Percentiles rank a stretch among this genome's conserved stretches.
These are phyloP conservation scores for Fusarium humuli DNA, from an alignment of 2,329 filamentous ascomycete species.

Conservation along the genomic window DNA sequence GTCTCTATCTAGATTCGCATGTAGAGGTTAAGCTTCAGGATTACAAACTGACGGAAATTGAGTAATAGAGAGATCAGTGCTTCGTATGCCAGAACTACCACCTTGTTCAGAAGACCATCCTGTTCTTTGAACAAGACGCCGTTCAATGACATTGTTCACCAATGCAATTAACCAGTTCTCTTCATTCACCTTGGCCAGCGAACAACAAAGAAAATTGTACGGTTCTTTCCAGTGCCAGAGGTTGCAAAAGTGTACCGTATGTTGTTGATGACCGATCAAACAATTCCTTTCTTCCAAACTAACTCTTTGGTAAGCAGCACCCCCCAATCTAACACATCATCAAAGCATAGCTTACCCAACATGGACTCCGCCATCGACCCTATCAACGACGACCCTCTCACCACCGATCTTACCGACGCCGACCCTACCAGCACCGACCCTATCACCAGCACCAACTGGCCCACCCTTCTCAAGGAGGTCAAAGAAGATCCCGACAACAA, in stretches of 20 bases:
- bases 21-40: not conserved
- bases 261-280: not conserved
- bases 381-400: not conserved
- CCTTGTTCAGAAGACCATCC: not conserved
- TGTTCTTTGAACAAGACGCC: not conserved
- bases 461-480: not conserved
- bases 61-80: too few species aligned
- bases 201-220: not conserved
- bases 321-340: not conserved
- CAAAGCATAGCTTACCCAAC: not conserved
- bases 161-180: not conserved
- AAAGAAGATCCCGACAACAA: not conserved
- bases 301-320: not conserved
- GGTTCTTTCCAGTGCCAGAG: not conserved
- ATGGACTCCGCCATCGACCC: not conserved
- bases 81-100: not conserved
- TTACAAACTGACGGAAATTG: not conserved
- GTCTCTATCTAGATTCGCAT: not conserved
- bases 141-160: not conserved
- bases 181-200: not conserved
- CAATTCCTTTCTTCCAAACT: not conserved
- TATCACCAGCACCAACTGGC: not conserved
- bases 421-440: not conserved
- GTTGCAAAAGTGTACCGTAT: accelerated
- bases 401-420: not conserved